Conservation (phyloP, 2,329 filamentous ascomycete species). For the Emydomyces testavorans region DNA sequence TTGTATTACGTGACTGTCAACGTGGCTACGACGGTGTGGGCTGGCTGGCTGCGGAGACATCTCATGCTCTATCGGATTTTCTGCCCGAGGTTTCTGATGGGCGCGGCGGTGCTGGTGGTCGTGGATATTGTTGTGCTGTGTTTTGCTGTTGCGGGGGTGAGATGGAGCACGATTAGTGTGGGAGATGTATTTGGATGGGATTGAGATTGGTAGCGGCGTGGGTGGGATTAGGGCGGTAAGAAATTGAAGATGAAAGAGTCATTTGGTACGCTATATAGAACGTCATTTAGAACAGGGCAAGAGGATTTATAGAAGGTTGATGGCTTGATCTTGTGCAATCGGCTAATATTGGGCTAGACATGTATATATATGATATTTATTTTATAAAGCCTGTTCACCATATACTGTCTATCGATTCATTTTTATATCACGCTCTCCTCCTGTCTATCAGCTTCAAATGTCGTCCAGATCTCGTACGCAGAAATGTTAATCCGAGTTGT, state of each 20-base stretch:
- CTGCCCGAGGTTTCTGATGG: conserved; percentile 79
- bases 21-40: conserved; percentile 80
- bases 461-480: no score
- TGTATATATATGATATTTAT: no score
- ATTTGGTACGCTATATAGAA: not conserved
- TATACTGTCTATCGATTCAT: no score
- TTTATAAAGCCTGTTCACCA: no score
- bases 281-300: no score
- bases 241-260: not conserved
- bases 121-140: conserved; percentile 64
- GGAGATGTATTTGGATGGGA: conserved; percentile 77
- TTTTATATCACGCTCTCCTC: no score
- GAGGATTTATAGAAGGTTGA: no score
- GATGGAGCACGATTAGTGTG: conserved; percentile 66
- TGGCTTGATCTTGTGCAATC: no score
- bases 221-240: not conserved
- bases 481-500: no score
- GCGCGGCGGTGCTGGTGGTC: conserved; percentile 56
- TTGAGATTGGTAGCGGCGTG: conserved; percentile 25
- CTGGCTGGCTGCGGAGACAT: conserved; percentile 75
- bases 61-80: conserved; percentile 97
- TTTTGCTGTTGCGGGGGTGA: conserved; percentile 60
- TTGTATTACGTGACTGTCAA: conserved; percentile 74
- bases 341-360: no score
- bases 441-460: no score